Evolutionary conservation across 2,329 filamentous ascomycete species (phyloP), one percentile per base, ranked within the genome.

Genomic region (Pyrenophora seminiperda): DNA sequence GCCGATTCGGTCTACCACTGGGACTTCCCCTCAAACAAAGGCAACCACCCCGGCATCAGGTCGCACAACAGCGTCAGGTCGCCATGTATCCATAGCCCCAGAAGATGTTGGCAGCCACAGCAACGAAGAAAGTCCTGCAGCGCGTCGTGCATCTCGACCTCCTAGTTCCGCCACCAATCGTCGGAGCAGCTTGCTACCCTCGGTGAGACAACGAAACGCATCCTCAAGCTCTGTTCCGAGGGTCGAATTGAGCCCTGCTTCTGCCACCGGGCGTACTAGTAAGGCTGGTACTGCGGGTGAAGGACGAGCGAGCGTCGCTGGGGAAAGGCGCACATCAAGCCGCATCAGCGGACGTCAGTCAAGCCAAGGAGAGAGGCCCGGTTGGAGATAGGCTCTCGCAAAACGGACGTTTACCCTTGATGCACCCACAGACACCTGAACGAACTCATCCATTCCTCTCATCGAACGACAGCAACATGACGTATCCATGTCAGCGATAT

Each of bases 81-180:
- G 63, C n/a, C 65, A 62, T 20, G 50, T 66, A 2, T 45, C 53
- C 5, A 63, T 58, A 19, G 53, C 48, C 14, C 60, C 55, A 32
- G 59, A 65, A 31, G 62, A 65, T 7, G 58, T 50, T 15, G 57
- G 58, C 11, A 50, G 27, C 48, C 53, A 53, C 13, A 53, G 54
- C 5, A 58, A 50, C 1, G 70, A 71, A 20, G 67, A 67, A 14
- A 71, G 68, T 17, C 70, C 70, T 3, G 56, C 61, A 10, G 55
- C 59, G 10, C 64, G 63, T 29, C 67, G 64, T 18, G 55, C 59
- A 33, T 47, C 59, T 11, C 61, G 67, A 7, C 63, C 69, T 24
- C 45, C 64, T 4, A 73, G 70, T 44, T 63, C 61, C 4, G 52
- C 68, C 56, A 66, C 61, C 33, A 66, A 54, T 36, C 69, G 68